Evolutionary conservation across 371 early-diverging fungal genomes (phyloP), one percentile per base, ranked within the genome.

Genomic region (Encephalitozoon intestinalis): DNA sequence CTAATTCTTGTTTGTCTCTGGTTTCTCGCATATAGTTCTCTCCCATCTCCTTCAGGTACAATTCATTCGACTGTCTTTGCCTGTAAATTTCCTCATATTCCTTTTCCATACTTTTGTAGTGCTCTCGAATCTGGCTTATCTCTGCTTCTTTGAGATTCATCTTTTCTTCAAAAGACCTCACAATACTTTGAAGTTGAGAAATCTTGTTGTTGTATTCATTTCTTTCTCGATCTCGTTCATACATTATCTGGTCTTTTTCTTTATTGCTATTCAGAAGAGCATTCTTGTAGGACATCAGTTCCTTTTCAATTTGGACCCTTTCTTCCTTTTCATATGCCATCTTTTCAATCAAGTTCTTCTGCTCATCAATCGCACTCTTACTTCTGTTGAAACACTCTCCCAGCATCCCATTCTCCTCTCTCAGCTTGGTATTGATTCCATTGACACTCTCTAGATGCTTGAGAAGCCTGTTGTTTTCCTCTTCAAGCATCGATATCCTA

Each of bases 401-500:
- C 34, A 77, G 26, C 25, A 54, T 43, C 6, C 7, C 44, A 49
- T 63, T 73, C 40, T 63, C 52, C 18, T 40, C 58, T 25, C 50
- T 46, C 8, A 64, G 11, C 28, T 73, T 51, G 25, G 46, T 50
- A 68, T 68, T 68, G 44, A 52, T 11, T 21, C 43, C 52, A 8
- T 68, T 46, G 5, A 72, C 25, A 34, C 28, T 75, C 30, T 77
- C 70, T 15, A 81, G 39, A 21, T 66, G 63, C 25, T 26, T 65
- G 1, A 81, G 18, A 25, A 81, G 75, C 65, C 78, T 73, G 54
- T 69, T 52, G 64, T 81, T 81, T 52, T 81, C 81, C 30, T 81
- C 76, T 52, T 81, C 81, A 34, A 75, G 31, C 26, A 63, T 44
- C 7, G 15, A 21, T 15, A 70, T 75, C 54, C 68, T 79, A 5